Conservation (phyloP, 352 stramenopile species). For the Globisporangium lucens region DNA sequence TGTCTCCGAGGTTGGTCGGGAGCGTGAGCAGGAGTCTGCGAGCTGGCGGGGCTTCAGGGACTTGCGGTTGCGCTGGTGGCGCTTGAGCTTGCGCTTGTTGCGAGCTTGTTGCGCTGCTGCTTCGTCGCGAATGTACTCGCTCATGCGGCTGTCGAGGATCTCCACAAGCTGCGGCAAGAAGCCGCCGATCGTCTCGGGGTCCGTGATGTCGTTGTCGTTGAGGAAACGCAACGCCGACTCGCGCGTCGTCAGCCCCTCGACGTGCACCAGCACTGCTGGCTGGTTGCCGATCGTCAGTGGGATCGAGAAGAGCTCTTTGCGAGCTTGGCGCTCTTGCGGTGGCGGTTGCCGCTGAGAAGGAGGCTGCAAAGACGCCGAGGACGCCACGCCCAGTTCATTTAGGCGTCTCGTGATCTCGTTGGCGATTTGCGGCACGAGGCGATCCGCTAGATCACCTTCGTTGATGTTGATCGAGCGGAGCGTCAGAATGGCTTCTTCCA, state of each 20-base stretch:
- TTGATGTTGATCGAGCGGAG: conserved; percentile 42
- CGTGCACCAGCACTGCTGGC: conserved; percentile 50
- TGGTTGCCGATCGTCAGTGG: conserved; percentile 55
- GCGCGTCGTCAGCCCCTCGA: conserved; percentile 51
- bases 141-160: conserved; percentile 53
- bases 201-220: conserved; percentile 50
- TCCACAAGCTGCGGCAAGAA: conserved; percentile 53
- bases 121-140: conserved; percentile 41
- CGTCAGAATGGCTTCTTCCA: conserved; percentile 57
- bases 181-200: conserved; percentile 30
- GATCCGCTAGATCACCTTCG: conserved; percentile 50
- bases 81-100: conserved; percentile 5
- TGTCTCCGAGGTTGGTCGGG: conserved; percentile 48
- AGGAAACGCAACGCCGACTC: conserved; percentile 65
- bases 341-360: not conserved
- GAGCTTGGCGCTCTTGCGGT: conserved; percentile 8
- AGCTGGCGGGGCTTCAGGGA: not conserved
- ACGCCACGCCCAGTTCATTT: conserved; percentile 5
- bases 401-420: conserved; percentile 54
- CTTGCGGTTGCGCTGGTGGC: not conserved
- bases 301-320: conserved; percentile 62
- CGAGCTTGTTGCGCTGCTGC: conserved; percentile 10
- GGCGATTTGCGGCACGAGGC: conserved; percentile 53
- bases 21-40: conserved; percentile 44
- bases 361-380: not conserved